Conservation (phyloP, 805 yeast species). For the Metschnikowia koreensis region DNA sequence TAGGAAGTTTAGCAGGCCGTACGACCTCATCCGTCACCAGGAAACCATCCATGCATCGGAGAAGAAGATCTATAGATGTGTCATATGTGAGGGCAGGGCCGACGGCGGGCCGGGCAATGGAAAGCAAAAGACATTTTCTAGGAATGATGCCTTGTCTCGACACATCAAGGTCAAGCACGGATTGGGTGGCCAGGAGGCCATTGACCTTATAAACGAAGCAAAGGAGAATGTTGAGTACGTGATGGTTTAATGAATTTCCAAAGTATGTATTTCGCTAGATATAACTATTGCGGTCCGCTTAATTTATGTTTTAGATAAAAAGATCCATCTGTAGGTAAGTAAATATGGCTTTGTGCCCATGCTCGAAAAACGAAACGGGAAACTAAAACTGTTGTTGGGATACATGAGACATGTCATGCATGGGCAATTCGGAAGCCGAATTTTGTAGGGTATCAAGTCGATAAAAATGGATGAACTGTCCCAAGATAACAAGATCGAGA, state of each 20-base stretch:
- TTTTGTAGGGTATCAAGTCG: conserved; percentile 13
- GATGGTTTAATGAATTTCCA: conserved; percentile 4
- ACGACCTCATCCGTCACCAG: conserved; percentile 46
- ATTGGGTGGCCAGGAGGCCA: conserved; percentile 61
- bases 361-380: neutral
- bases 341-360: neutral
- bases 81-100: conserved; percentile 45
- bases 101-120: conserved; percentile 53
- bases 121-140: conserved; percentile 43
- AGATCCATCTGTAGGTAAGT: neutral
- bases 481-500: conserved; percentile 69
- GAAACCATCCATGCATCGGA: conserved; percentile 48
- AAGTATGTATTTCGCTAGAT: neutral
- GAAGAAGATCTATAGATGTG: conserved; percentile 46
- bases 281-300: conserved; percentile 1
- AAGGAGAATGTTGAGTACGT: conserved; percentile 73
- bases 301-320: neutral
- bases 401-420: conserved; percentile 6
- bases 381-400: neutral
- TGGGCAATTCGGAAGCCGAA: conserved; percentile 8
- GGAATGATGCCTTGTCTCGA: conserved; percentile 47
- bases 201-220: conserved; percentile 69
- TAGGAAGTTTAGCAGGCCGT: conserved; percentile 77
- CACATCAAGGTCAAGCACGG: conserved; percentile 81
- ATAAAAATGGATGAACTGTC: conserved; percentile 67